Base-by-base conservation (phyloP, 768 basidiomycete species). In the Lactarius indigo region DNA sequence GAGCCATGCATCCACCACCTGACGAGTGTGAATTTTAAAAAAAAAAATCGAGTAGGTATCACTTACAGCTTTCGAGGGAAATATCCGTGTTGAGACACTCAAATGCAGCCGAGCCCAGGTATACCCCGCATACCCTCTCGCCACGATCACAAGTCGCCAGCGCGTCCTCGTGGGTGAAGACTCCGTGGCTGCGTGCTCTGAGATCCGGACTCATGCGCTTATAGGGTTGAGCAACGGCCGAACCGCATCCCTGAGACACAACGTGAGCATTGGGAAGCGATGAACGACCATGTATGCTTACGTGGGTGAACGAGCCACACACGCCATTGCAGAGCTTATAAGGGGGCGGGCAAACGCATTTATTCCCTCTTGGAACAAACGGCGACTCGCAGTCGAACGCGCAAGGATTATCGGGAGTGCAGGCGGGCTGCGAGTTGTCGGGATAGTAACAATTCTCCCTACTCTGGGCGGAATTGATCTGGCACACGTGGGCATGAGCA, bases 1-100 rank as follows among this genome's bases (percentile, higher is more conserved):
- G 76, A 28, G 72, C 67, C 30, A 77, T 66, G 59, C 81, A 82
- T n/a, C 80, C 81, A 55, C 81, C 81, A 61, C 80, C 80, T 81
- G 30, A 17, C 9, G 18, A 47, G 56, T 7, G 1, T 20, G 23
- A 44, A 18, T 1, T 26, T 20, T 23, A 10, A n/a, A 12, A 28
- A 41, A 10, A n/a, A 12, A 28, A 41, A 39, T 15, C 6, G 23
- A 10, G 2, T 7, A n/a, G 28, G 3, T 20, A 9, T 6, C 4
- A 76, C 81, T 10, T 73, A 81, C 80, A 81, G 64, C 79, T 80
- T 56, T 80, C 78, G n/a, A 75, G 74, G 15, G 76, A 70, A 31
- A 63, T 69, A 3, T 65, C 68, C 37, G 75, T 77, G 65, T 81
- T 75, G 61, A 82, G 69, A 61, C 81, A 82, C 68, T 81, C 81